Evolutionary conservation across 2,329 filamentous ascomycete genomes (phyloP).

Genomic region (Colletotrichum euphorbiae): DNA sequence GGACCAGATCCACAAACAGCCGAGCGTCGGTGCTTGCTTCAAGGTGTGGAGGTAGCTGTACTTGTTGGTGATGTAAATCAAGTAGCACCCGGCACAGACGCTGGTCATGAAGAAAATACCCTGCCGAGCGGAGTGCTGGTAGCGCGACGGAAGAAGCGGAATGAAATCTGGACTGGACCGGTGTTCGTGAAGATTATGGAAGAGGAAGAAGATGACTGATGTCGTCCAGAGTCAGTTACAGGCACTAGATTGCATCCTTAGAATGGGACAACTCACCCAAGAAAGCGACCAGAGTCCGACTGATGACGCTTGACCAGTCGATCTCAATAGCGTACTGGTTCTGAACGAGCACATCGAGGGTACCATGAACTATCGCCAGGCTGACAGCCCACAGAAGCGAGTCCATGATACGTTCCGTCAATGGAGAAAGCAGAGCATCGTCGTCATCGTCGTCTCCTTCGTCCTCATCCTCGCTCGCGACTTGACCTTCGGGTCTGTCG

Average conservation of each 20-base stretch:
- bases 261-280: slow-evolving; percentile 55
- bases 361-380: slow-evolving; percentile 77
- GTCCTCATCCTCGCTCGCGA: slow-evolving; percentile 38
- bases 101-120: slow-evolving; percentile 73
- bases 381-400: slow-evolving; percentile 69
- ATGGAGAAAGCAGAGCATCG: slow-evolving; percentile 53
- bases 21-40: slow-evolving; percentile 90
- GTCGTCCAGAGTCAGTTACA: background rate
- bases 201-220: slow-evolving; percentile 65
- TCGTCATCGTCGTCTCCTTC: slow-evolving; percentile 45
- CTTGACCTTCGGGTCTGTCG: slow-evolving; percentile 11
- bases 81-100: slow-evolving; percentile 76
- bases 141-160: slow-evolving; percentile 59
- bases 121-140: slow-evolving; percentile 64
- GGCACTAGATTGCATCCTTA: background rate
- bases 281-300: slow-evolving; percentile 65
- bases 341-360: slow-evolving; percentile 82
- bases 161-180: slow-evolving; percentile 60
- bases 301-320: slow-evolving; percentile 66
- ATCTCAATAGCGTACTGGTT: slow-evolving; percentile 80
- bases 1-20: slow-evolving; percentile 92
- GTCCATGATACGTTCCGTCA: slow-evolving; percentile 65
- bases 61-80: slow-evolving; percentile 84
- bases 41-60: slow-evolving; percentile 88
- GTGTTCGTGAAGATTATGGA: slow-evolving; percentile 69